phyloP scores from a whole-genome alignment of 2,329 filamentous ascomycete species.

The Gyromitra esculenta region DNA sequence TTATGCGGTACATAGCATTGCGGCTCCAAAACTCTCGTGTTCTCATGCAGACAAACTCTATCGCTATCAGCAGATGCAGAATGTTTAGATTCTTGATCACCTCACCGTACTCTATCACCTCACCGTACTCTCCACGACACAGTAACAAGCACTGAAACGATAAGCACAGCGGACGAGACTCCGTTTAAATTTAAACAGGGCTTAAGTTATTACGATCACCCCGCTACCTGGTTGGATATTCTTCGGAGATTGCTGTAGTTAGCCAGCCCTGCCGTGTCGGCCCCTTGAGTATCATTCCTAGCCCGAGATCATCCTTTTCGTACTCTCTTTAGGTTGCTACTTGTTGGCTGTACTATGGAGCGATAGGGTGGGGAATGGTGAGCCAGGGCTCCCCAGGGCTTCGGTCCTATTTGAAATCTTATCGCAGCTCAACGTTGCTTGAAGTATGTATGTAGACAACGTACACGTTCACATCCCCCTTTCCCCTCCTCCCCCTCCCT shows the following conservation, averaged over 20 bases:
- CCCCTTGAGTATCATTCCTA: constrained; percentile 3
- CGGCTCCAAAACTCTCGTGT: background rate
- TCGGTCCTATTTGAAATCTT: constrained; percentile 35
- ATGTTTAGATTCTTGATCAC: constrained; percentile 1
- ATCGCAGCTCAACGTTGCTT: constrained; percentile 13
- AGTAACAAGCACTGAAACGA: constrained; percentile 17
- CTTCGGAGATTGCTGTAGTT: constrained; percentile 18
- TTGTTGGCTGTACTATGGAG: background rate
- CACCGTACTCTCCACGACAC: background rate
- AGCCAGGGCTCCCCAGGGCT: constrained; percentile 18
- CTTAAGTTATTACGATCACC: constrained; percentile 25
- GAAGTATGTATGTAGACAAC: background rate
- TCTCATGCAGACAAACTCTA: constrained; percentile 1
- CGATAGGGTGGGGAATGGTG: constrained; percentile 1
- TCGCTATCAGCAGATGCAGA: background rate
- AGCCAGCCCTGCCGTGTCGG: constrained; percentile 19
- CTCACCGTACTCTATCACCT: background rate
- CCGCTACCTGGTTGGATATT: constrained; percentile 4
- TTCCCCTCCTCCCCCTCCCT: constrained; percentile 6
- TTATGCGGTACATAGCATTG: background rate
- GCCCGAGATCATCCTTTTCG: background rate
- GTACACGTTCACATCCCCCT: constrained; percentile 7
- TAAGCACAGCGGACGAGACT: constrained; percentile 17
- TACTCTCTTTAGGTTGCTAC: background rate
- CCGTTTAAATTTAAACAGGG: constrained; percentile 10